phyloP scores from a whole-genome alignment of 352 stramenopile genomes.

The Pythium grandisporangium region DNA sequence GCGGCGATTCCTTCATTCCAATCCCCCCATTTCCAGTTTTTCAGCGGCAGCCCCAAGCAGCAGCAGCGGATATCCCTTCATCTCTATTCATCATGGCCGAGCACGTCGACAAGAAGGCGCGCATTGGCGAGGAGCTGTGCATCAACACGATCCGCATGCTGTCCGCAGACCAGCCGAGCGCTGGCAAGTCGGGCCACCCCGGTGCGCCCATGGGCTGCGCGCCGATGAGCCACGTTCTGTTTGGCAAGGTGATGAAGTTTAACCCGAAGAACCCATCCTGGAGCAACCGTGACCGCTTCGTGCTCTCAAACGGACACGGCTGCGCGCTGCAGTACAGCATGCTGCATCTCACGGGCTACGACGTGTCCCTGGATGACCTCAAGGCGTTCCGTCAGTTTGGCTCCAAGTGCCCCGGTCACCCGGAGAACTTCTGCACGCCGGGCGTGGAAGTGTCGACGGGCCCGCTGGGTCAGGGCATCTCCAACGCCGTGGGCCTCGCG shows the following conservation, averaged over 20 bases:
- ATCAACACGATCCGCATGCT: conserved; percentile 98
- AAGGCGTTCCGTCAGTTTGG: conserved; percentile 96
- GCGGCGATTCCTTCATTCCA: background rate
- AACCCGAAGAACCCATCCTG: conserved; percentile 83
- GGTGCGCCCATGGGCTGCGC: conserved; percentile 98
- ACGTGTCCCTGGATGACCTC: conserved; percentile 94
- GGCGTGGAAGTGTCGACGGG: conserved; percentile 97
- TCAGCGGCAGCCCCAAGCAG: background rate
- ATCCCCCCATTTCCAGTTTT: background rate
- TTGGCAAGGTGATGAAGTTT: conserved; percentile 87
- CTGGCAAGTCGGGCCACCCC: conserved; percentile 97
- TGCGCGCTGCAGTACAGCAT: conserved; percentile 99
- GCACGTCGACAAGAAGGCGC: conserved; percentile 76
- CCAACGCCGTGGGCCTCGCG: conserved; percentile 96
- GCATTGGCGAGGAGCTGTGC: conserved; percentile 83
- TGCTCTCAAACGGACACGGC: conserved; percentile 98
- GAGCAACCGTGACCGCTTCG: conserved; percentile 98
- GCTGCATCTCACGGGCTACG: conserved; percentile 96
- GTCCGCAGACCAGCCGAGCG: conserved; percentile 95
- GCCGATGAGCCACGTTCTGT: conserved; percentile 97
- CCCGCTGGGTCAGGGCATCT: conserved; percentile 96
- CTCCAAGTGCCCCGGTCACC: conserved; percentile 95
- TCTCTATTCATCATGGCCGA: conserved; percentile 38
- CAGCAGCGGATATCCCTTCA: background rate
- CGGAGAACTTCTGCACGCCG: conserved; percentile 94